Conservation (phyloP, 2,329 filamentous ascomycete genomes). For the Chaetoscypha palmicola region DNA sequence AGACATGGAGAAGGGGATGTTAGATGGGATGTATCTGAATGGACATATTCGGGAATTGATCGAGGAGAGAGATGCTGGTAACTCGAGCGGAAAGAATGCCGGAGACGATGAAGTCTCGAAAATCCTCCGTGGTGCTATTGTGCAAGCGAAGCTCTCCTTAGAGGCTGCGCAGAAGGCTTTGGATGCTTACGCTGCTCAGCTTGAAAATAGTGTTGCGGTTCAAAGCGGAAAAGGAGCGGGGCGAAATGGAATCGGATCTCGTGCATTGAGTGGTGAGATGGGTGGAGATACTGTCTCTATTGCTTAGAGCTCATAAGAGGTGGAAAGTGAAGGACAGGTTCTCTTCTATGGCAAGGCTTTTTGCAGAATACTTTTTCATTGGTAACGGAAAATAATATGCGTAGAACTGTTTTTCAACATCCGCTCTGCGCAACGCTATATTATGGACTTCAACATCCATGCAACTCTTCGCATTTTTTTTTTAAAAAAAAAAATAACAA, state of each 20-base stretch:
- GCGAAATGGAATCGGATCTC: constrained; percentile 4
- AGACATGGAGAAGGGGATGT: constrained; percentile 46
- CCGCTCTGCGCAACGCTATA: too few relatives aligned
- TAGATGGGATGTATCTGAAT: constrained; percentile 55
- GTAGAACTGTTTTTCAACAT: too few relatives aligned
- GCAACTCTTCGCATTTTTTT: not conserved
- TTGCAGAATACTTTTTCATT: too few relatives aligned
- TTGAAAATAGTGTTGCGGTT: not conserved
- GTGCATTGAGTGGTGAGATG: constrained; percentile 4
- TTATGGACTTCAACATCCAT: constrained; percentile 13
- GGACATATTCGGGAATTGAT: constrained; percentile 52
- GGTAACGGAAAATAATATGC: too few relatives aligned
- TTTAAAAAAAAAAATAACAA: not conserved
- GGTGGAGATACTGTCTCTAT: not conserved
- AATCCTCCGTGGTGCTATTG: not conserved
- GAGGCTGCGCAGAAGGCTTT: constrained; percentile 35
- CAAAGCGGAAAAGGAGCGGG: not conserved
- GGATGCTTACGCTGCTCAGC: constrained; percentile 11
- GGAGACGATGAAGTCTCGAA: not conserved
- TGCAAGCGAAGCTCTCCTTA: constrained; percentile 2
- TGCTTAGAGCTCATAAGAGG: not conserved
- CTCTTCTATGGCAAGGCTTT: not conserved
- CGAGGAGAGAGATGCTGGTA: constrained; percentile 33
- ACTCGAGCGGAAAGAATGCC: constrained; percentile 32
- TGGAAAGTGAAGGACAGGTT: not conserved